Evolutionary conservation across 2,329 filamentous ascomycete species (phyloP).

Genomic region (Trichoderma sp.): DNA sequence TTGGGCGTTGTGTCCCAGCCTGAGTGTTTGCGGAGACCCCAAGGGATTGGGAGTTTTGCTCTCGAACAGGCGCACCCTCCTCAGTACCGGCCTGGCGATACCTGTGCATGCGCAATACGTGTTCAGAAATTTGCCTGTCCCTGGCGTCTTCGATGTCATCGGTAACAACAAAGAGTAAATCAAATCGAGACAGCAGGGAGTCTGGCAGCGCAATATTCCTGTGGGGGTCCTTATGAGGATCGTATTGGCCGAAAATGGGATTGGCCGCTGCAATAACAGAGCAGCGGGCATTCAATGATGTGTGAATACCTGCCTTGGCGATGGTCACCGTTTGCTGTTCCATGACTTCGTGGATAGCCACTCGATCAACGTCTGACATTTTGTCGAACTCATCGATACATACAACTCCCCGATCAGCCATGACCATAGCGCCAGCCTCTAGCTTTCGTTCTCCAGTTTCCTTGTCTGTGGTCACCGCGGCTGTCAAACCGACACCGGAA

Average conservation of each 20-base stretch:
- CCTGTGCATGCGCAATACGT: constrained; percentile 94
- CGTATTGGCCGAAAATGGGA: constrained; percentile 96
- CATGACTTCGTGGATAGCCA: constrained; percentile 99
- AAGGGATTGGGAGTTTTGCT: constrained; percentile 78
- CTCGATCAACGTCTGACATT: constrained; percentile 97
- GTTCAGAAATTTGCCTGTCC: constrained; percentile 89
- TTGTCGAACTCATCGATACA: constrained; percentile 99
- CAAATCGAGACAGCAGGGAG: constrained; percentile 95
- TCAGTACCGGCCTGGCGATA: constrained; percentile 91
- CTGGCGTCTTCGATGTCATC: constrained; percentile 95
- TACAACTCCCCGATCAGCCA: constrained; percentile 92
- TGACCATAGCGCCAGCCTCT: constrained; percentile 97
- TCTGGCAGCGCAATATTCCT: constrained; percentile 97
- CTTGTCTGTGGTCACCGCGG: constrained; percentile 93
- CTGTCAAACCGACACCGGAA: constrained; percentile 95
- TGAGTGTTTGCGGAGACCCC: constrained; percentile 83
- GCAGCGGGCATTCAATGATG: constrained; percentile 92
- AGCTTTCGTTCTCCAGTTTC: constrained; percentile 93
- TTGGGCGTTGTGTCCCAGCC: constrained; percentile 67
- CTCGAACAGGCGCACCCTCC: constrained; percentile 90
- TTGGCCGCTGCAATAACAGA: constrained; percentile 96
- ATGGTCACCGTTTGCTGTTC: constrained; percentile 99
- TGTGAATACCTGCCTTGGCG: constrained; percentile 97
- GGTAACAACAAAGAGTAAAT: constrained; percentile 94
- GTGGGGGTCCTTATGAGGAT: constrained; percentile 97